These are phyloP conservation scores for Eucalyptus tenuipes DNA, from an alignment of 345 rosid species.

Conservation along the genomic window DNA sequence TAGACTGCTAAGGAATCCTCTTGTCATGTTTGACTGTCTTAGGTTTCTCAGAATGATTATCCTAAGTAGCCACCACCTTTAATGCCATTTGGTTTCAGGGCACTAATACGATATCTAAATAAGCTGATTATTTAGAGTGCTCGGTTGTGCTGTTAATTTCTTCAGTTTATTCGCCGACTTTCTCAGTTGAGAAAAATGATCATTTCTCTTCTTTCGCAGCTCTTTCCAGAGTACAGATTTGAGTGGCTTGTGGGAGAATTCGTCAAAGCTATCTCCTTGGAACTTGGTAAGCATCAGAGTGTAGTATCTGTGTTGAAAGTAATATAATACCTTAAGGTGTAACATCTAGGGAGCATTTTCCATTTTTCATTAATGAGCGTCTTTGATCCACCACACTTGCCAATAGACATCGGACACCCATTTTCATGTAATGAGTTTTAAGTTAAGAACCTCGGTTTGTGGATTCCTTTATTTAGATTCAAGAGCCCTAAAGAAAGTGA, in stretches of 20 bases:
- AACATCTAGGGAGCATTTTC: neutral
- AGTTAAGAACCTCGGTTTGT: neutral
- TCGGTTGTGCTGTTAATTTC: neutral
- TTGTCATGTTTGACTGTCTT: neutral
- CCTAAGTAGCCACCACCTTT: neutral
- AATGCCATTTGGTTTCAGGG: neutral
- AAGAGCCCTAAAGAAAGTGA: neutral
- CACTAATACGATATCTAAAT: neutral
- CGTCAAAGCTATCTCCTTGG: slow-evolving; percentile 42
- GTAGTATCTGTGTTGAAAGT: neutral
- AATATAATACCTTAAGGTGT: neutral
- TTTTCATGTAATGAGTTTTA: neutral
- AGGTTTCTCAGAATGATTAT: neutral
- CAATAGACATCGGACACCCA: neutral
- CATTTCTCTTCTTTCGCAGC: slow-evolving; percentile 24
- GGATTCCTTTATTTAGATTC: neutral
- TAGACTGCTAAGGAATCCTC: neutral
- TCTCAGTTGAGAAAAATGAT: neutral
- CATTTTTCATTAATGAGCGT: neutral
- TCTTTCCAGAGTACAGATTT: slow-evolving; percentile 80
- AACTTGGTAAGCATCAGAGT: slow-evolving; percentile 58
- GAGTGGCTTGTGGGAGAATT: slow-evolving; percentile 75
- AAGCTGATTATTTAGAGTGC: neutral
- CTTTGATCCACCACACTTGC: neutral
- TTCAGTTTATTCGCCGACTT: neutral